Base-by-base conservation (phyloP, 768 basidiomycete species). In the Hirschioporus abietinus region DNA sequence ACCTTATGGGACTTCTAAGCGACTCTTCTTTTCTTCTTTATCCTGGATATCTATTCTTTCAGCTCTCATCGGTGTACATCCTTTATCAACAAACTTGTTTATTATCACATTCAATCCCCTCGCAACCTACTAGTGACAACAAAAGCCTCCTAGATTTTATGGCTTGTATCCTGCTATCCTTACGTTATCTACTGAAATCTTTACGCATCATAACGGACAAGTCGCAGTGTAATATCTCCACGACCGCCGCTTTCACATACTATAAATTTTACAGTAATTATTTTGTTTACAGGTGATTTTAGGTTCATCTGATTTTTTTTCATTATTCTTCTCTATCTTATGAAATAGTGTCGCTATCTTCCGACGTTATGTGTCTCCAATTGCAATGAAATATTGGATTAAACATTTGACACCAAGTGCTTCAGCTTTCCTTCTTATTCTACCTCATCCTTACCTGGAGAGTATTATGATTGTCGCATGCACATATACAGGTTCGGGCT, bases 1-100 rank as follows among this genome's bases (percentile, higher is more conserved):
- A 89, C 88, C 17, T 79, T 90, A 30, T 89, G 88, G 88, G 88
- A 89, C 76, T 90, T 90, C 76, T 83, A 77, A 72, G 72, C 12
- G 42, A 20, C 20, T 6, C 20, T 52, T 52, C 12, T 52, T 1
- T 3, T 52, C 12, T 15, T 12, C 20, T 52, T 15, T 52, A 15
- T 52, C 42, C 42, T 30, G 42, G 42, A 20, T 52, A 52, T 52
- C 20, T 52, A 20, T 52, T 52, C 20, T 15, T 20, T 52, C 42
- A 15, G 42, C 42, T 15, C 20, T 15, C 30, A 30, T 30, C 30
- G 30, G 8, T 30, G 30, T 30, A 30, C 42, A 52, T 52, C 42
- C 20, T 52, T 10, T 52, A 15, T 52, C 42, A 52, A 15, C 42
- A 52, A 52, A 15, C 12, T 52, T 52, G 42, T 52, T 52, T 52